Percentiles rank a stretch among this genome's conserved stretches.
phyloP scores from a whole-genome alignment of 306 rosid species.

The Astragalus membranaceus region DNA sequence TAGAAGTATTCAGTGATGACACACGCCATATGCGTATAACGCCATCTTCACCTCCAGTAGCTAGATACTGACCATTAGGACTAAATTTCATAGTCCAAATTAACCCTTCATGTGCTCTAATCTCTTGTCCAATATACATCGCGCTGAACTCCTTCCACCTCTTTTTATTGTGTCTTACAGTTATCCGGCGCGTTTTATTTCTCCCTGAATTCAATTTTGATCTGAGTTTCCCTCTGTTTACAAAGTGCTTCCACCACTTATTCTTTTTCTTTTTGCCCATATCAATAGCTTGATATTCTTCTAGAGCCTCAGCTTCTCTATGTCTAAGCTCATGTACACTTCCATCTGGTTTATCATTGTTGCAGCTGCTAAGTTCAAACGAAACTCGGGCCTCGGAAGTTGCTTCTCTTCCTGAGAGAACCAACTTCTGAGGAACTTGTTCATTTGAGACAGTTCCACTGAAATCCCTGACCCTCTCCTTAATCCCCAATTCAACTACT shows the following conservation, averaged over 20 bases:
- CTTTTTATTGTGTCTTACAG: conserved; percentile 50
- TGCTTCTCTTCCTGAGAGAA: conserved; percentile 7
- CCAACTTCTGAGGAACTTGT: conserved; percentile 12
- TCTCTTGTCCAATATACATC: conserved; percentile 57
- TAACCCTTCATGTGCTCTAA: conserved; percentile 69
- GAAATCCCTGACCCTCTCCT: conserved; percentile 37
- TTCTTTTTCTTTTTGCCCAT: conserved; percentile 29
- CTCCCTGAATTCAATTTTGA: conserved; percentile 20
- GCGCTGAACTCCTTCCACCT: conserved; percentile 63
- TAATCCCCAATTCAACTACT: not conserved
- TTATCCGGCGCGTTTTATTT: conserved; percentile 22
- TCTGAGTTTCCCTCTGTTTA: conserved; percentile 22
- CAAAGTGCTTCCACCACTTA: conserved; percentile 54
- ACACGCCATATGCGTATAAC: conserved; percentile 70
- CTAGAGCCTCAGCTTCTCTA: conserved; percentile 22
- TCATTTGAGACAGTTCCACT: conserved; percentile 39
- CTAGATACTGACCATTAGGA: conserved; percentile 71
- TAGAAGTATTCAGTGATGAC: conserved; percentile 27
- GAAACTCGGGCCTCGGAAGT: conserved; percentile 11
- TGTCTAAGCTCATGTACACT: conserved; percentile 16
- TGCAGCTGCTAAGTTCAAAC: not conserved
- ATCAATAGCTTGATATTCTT: conserved; percentile 22
- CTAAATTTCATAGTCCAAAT: conserved; percentile 89
- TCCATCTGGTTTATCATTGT: conserved; percentile 7
- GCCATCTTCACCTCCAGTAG: conserved; percentile 96